Percentiles rank a stretch among this genome's conserved stretches.
These are phyloP conservation scores for Ceratocystis destructans DNA, from an alignment of 2,329 filamentous ascomycete species.

Conservation along the genomic window DNA sequence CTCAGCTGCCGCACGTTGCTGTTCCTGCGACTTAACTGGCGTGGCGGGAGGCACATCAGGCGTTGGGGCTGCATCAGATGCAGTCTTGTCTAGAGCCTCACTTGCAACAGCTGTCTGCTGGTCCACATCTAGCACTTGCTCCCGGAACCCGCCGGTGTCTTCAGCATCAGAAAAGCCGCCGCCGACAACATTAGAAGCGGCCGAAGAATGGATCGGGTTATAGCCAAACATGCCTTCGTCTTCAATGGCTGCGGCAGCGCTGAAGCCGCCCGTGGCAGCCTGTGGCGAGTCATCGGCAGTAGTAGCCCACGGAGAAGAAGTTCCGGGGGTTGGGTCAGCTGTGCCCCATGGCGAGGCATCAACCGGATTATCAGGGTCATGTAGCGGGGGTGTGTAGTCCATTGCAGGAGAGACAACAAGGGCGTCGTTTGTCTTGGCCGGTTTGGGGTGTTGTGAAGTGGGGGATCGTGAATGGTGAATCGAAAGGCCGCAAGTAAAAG, in stretches of 20 bases:
- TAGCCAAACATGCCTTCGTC: slow-evolving; percentile 10
- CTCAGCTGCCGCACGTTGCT: slow-evolving; percentile 21
- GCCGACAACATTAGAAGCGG: background rate
- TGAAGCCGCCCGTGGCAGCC: slow-evolving; percentile 29
- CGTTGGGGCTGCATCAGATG: background rate
- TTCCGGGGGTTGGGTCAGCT: slow-evolving; percentile 37
- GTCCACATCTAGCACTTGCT: background rate
- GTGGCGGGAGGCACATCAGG: slow-evolving; percentile 19
- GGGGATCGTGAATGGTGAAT: background rate
- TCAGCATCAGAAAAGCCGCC: background rate
- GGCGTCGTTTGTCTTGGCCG: background rate
- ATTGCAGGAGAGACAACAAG: slow-evolving; percentile 26
- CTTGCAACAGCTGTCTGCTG: background rate
- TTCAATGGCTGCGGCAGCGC: slow-evolving; percentile 21
- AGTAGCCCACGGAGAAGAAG: slow-evolving; percentile 35
- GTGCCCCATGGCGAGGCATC: slow-evolving; percentile 44
- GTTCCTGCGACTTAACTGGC: slow-evolving; percentile 22
- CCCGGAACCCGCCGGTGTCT: background rate
- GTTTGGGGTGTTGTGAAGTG: background rate
- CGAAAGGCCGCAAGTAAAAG: background rate
- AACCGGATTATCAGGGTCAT: slow-evolving; percentile 40
- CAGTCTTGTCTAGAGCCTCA: background rate
- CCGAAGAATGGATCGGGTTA: background rate
- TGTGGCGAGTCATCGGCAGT: slow-evolving; percentile 34
- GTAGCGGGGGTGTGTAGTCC: slow-evolving; percentile 45